phyloP scores from a whole-genome alignment of 1,284 basidiomycete species.

The Trametes polyzona region DNA sequence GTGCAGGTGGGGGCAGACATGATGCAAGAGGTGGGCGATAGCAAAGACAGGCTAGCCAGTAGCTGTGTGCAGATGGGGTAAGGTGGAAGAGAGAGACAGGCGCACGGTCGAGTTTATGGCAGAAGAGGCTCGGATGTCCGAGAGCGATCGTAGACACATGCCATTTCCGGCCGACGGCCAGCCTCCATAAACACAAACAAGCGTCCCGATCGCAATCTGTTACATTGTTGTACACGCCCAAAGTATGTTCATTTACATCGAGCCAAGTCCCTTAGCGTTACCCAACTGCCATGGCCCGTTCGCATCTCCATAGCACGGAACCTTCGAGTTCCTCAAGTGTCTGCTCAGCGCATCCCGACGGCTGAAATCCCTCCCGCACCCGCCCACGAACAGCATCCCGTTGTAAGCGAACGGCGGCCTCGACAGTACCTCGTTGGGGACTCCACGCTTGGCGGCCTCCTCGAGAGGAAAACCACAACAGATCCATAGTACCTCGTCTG shows the following conservation, averaged over 20 bases:
- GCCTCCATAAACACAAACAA: too few species aligned
- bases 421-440: slow-evolving; percentile 25
- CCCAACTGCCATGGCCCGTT: slow-evolving; percentile 10
- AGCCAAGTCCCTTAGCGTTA: background rate
- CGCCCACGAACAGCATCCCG: slow-evolving; percentile 48
- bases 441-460: slow-evolving; percentile 36
- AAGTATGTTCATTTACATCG: too few species aligned
- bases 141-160: too few species aligned
- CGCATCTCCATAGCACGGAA: slow-evolving; percentile 41
- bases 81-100: background rate
- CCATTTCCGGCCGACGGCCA: too few species aligned
- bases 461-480: slow-evolving; percentile 46
- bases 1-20: background rate
- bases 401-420: slow-evolving; percentile 42
- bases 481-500: slow-evolving; percentile 38
- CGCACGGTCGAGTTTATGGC: too few species aligned
- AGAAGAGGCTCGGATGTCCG: too few species aligned
- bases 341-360: slow-evolving; percentile 60
- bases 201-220: too few species aligned
- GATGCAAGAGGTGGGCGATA: background rate
- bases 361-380: slow-evolving; percentile 55
- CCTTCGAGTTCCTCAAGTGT: slow-evolving; percentile 50
- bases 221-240: too few species aligned
- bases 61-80: background rate
- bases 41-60: background rate